These are phyloP conservation scores for Fusarium ambrosium DNA, from an alignment of 2,329 filamentous ascomycete species.

Conservation along the genomic window DNA sequence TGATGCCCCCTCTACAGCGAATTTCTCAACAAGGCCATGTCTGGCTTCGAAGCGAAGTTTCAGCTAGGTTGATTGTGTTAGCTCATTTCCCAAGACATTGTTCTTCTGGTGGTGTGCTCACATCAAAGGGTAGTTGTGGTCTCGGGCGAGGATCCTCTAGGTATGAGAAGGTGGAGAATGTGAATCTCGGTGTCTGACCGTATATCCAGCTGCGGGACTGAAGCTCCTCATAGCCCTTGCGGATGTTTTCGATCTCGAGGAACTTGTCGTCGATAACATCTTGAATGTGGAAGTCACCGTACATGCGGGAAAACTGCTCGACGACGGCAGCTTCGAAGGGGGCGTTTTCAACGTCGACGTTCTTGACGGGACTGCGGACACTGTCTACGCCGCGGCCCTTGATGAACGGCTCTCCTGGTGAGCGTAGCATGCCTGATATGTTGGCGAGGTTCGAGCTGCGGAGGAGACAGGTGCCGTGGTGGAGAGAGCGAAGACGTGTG, in stretches of 20 bases:
- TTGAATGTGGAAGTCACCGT: constrained; percentile 61
- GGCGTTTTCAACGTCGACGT: constrained; percentile 71
- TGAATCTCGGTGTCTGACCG: constrained; percentile 87
- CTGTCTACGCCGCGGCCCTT: constrained; percentile 90
- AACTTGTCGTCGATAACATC: constrained; percentile 64
- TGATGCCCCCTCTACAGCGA: constrained; percentile 45
- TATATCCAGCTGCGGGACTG: constrained; percentile 82
- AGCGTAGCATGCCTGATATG: constrained; percentile 79
- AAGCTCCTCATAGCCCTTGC: constrained; percentile 49
- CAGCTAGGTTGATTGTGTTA: constrained; percentile 38
- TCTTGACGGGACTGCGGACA: constrained; percentile 86
- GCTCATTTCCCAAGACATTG: not conserved
- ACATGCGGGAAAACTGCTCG: constrained; percentile 76
- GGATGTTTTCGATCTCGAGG: constrained; percentile 64
- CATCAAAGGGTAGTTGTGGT: constrained; percentile 61
- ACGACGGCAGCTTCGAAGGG: constrained; percentile 70
- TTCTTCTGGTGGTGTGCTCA: constrained; percentile 49
- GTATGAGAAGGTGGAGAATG: constrained; percentile 73
- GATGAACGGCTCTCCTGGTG: constrained; percentile 83
- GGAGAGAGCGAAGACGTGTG: constrained; percentile 82
- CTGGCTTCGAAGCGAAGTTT: constrained; percentile 54
- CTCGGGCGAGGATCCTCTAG: constrained; percentile 70
- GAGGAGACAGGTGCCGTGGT: constrained; percentile 93
- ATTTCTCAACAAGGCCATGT: constrained; percentile 54
- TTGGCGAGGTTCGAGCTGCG: constrained; percentile 78